Base-by-base conservation (phyloP, 371 early-diverging fungal genomes). In the Zopfochytrium polystomum region DNA sequence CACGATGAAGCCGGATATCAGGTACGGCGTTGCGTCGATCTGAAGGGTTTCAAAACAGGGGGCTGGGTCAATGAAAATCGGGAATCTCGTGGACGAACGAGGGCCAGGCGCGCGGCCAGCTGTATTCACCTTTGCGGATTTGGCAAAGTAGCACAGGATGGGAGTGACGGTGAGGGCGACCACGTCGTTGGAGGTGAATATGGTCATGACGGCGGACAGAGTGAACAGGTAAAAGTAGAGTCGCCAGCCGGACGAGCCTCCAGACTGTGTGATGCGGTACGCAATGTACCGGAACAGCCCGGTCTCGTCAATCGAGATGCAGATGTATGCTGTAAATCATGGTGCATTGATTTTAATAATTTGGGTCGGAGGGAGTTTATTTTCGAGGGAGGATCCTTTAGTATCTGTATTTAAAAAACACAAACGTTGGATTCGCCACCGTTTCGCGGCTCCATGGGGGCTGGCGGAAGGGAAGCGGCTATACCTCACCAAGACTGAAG, bases 241-340 rank as follows among this genome's bases (percentile, higher is more conserved):
- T 33, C 78, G 64, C 23, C 72, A 74, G 0, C 88, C 87, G 38
- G 75, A 67, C 4, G 67, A 68, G 0, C 86, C 85, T 26, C 86
- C 86, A 9, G 80, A 70, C 46, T 68, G 66, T 1, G 87, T 78
- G 46, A 89, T 84, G 71, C 80, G 78, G 58, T 86, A 81, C 1
- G 90, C 89, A 35, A 80, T 77, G 59, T 78, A 85, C 61, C 80
- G 81, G 45, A 90, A 83, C 15, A 90, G 72, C 9, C 90, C 90
- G 22, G 90, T 88, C 63, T 86, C 73, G 67, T 92, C 90, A 11
- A 90, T 77, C 13, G 88, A 87, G n/a, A 90, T 85, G 63, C 92
- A 90, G 35, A 90, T 84, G 63, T 89, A 91, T 0, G 90, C 89
- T 65, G 20, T n/a, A 9, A 3, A 55, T 72, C 55, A 77, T 82